These are phyloP conservation scores for Yarrowia sp. DNA, from an alignment of 805 yeast genomes.

Conservation along the genomic window DNA sequence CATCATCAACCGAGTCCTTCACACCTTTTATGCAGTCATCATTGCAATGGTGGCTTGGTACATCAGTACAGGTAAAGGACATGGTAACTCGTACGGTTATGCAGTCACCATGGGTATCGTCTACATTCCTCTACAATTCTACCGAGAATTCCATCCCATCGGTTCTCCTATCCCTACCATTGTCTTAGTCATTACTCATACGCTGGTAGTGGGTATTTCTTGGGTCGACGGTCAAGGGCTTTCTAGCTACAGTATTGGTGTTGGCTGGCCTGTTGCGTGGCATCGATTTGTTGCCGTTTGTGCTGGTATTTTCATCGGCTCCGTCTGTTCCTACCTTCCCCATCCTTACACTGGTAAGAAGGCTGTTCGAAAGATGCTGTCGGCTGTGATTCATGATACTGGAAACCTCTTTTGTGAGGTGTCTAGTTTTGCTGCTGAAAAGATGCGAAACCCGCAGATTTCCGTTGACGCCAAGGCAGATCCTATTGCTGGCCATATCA, in stretches of 20 bases:
- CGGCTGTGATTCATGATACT: conserved; percentile 31
- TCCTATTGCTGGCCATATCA: conserved; percentile 28
- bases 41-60: conserved; percentile 39
- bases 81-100: conserved; percentile 38
- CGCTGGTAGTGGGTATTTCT: conserved; percentile 38
- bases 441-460: conserved; percentile 30
- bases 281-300: conserved; percentile 37
- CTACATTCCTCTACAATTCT: conserved; percentile 30
- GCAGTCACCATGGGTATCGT: conserved; percentile 32
- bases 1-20: conserved; percentile 32
- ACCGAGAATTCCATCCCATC: conserved; percentile 36
- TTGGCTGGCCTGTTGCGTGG: conserved; percentile 38
- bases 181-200: conserved; percentile 34
- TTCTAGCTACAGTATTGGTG: conserved; percentile 29
- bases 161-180: conserved; percentile 35
- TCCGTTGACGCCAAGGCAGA: conserved; percentile 33
- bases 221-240: conserved; percentile 34
- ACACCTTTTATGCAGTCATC: conserved; percentile 36
- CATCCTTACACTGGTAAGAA: conserved; percentile 36
- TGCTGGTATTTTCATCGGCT: conserved; percentile 36
- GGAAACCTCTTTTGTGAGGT: conserved; percentile 36
- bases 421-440: conserved; percentile 35
- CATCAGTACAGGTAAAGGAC: conserved; percentile 37
- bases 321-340: conserved; percentile 37
- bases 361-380: conserved; percentile 35